Conservation (phyloP, 495 filamentous ascomycete genomes). For the Penicillium pancosmium region DNA sequence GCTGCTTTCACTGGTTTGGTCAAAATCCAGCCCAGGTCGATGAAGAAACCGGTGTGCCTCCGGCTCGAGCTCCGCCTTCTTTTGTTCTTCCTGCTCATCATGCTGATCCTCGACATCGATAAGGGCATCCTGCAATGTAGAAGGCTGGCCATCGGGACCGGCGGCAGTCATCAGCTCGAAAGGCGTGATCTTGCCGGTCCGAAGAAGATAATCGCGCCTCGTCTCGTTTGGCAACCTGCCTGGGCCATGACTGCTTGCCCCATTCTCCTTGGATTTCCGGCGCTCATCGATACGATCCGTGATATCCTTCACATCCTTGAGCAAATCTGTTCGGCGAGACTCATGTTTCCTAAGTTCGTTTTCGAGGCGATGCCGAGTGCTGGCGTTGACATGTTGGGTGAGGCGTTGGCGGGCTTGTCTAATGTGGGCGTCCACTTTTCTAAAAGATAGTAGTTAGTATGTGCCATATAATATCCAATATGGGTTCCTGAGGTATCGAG, state of each 20-base stretch:
- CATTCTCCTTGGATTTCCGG: constrained; percentile 53
- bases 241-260: constrained; percentile 44
- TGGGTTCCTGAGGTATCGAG: too few relatives aligned
- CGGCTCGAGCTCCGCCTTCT: constrained; percentile 41
- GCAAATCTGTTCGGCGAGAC: constrained; percentile 58
- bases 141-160: constrained; percentile 54
- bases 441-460: constrained; percentile 22
- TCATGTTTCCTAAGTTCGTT: constrained; percentile 66
- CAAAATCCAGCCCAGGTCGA: constrained; percentile 75
- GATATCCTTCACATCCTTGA: constrained; percentile 76
- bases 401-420: constrained; percentile 53
- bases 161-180: constrained; percentile 73
- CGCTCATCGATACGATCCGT: constrained; percentile 75
- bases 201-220: constrained; percentile 84
- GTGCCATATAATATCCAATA: too few relatives aligned
- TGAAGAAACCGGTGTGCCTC: constrained; percentile 75
- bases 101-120: constrained; percentile 73
- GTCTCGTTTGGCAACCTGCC: constrained; percentile 74
- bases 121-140: constrained; percentile 70
- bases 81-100: constrained; percentile 58
- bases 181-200: constrained; percentile 96
- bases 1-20: constrained; percentile 37
- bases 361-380: constrained; percentile 52
- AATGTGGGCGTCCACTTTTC: constrained; percentile 52
- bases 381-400: constrained; percentile 47